Evolutionary conservation across 495 filamentous ascomycete species (phyloP).

Genomic region (Trichocladium antarcticum): DNA sequence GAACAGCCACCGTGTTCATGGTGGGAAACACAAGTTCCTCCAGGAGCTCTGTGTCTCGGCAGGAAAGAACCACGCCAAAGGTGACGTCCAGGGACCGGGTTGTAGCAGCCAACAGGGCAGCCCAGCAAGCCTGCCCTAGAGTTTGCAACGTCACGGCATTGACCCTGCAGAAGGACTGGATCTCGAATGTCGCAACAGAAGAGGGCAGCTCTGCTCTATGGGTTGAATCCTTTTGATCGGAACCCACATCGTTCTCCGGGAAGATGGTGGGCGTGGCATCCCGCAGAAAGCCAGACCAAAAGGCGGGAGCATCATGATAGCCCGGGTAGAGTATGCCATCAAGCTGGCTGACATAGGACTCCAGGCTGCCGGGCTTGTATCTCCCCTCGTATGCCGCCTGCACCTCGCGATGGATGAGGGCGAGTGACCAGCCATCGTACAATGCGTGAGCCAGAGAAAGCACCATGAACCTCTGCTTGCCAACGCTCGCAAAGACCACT

Average conservation of each 20-base stretch:
- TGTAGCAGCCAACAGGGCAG: slow-evolving; percentile 47
- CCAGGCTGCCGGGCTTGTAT: slow-evolving; percentile 30
- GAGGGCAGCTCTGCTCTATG: slow-evolving; percentile 42
- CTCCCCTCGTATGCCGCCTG: slow-evolving; percentile 42
- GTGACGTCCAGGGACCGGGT: slow-evolving; percentile 49
- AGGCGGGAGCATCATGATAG: slow-evolving; percentile 33
- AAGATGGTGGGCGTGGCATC: slow-evolving; percentile 35
- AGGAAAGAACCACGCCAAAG: slow-evolving; percentile 63
- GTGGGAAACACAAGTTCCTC: slow-evolving; percentile 58
- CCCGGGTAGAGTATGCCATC: slow-evolving; percentile 32
- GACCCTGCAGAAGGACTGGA: slow-evolving; percentile 45
- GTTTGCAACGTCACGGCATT: slow-evolving; percentile 52
- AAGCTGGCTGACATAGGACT: slow-evolving; percentile 29
- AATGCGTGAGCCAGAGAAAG: slow-evolving; percentile 68
- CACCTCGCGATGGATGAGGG: slow-evolving; percentile 56
- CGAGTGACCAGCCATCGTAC: slow-evolving; percentile 67
- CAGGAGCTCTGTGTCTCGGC: slow-evolving; percentile 48
- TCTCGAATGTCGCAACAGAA: slow-evolving; percentile 15
- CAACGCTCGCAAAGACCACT: slow-evolving; percentile 27
- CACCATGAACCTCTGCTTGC: slow-evolving; percentile 39
- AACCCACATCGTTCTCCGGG: background rate
- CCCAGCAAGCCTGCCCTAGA: slow-evolving; percentile 55
- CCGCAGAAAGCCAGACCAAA: slow-evolving; percentile 51
- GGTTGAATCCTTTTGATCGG: slow-evolving; percentile 5
- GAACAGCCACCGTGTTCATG: slow-evolving; percentile 64